Base-by-base conservation (phyloP, 2,329 filamentous ascomycete genomes). In the Lomentospora prolificans region DNA sequence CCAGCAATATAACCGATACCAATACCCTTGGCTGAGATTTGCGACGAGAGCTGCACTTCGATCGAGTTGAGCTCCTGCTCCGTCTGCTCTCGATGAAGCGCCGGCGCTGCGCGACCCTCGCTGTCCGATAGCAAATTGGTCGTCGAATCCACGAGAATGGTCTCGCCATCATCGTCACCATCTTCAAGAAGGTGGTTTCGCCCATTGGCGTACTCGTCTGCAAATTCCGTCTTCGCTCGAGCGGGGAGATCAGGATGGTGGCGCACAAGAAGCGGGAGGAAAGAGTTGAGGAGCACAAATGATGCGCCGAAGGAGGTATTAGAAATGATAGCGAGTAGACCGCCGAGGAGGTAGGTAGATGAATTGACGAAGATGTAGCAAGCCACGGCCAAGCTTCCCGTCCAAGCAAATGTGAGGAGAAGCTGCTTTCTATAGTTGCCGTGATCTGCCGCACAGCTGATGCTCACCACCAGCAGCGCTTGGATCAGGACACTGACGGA, bases 271-370 rank as follows among this genome's bases (percentile, higher is more conserved):
- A 99, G 75, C 0, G 94, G 94, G 46, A 99, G 75, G 64, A 96
- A 99, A 0, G 91, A 96, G 71, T 99, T 99, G 50, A 99, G 75
- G 10, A 99, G 78, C 2, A 99, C 94, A 68, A 96, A 97, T 0
- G 90, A 96, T 14, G 91, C 90, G 22, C 94, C 94, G 66, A 96
- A 95, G 48, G 90, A 92, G 1, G 90, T 95, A 67, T 97, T 97
- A 33, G 91, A 88, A 52, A 97, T 75, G 60, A 97, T 89, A 28
- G 94, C 91, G 58, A 96, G 77, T 2, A 97, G 61, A 3, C 87
- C 89, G 48, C 88, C 92, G 9, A 97, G 69, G 2, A 96, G 65
- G 66, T 96, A 97, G 8, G 89, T 75, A 48, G 80, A 78, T 27
- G 89, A 85, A 41, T 81, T 79, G 55, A 96, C 78, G 25, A 86